These are phyloP conservation scores for Fraxinus americana DNA, from an alignment of 257 asterid genomes.

Conservation along the genomic window DNA sequence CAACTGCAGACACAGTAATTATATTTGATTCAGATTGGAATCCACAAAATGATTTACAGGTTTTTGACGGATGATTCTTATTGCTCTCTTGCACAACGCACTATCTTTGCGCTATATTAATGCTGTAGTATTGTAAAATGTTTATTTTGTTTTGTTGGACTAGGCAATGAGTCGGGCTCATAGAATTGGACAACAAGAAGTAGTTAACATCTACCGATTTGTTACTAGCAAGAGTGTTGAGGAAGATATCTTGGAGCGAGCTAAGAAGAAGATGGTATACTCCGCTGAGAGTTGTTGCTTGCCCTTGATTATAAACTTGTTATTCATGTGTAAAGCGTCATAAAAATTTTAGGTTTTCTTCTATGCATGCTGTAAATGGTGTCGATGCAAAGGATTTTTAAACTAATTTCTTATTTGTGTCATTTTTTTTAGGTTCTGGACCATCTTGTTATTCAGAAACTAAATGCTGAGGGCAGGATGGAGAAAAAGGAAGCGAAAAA, in stretches of 20 bases:
- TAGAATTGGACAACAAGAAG: constrained; percentile 99
- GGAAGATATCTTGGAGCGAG: constrained; percentile 99
- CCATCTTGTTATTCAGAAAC: constrained; percentile 95
- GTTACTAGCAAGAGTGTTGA: constrained; percentile 99
- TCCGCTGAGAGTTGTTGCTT: constrained; percentile 10
- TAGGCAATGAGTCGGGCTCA: constrained; percentile 99
- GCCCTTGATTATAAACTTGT: constrained; percentile 13
- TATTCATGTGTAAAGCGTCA: constrained; percentile 11
- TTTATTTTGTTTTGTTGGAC: constrained; percentile 25
- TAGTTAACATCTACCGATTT: constrained; percentile 94
- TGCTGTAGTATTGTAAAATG: background rate
- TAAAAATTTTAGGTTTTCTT: constrained; percentile 15
- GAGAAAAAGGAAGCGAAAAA: constrained; percentile 97
- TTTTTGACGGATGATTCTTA: constrained; percentile 30
- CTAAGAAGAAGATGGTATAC: constrained; percentile 96
- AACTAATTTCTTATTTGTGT: constrained; percentile 1
- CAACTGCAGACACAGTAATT: constrained; percentile 98
- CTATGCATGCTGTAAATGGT: background rate
- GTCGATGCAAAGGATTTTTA: background rate
- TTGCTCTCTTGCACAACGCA: constrained; percentile 21
- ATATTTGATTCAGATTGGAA: constrained; percentile 99
- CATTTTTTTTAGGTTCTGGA: constrained; percentile 73
- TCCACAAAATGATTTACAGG: constrained; percentile 99
- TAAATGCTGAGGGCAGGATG: constrained; percentile 96
- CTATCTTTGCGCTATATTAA: constrained; percentile 10